Base-by-base conservation (phyloP, 306 rosid genomes). In the Vachellia collinsii region DNA sequence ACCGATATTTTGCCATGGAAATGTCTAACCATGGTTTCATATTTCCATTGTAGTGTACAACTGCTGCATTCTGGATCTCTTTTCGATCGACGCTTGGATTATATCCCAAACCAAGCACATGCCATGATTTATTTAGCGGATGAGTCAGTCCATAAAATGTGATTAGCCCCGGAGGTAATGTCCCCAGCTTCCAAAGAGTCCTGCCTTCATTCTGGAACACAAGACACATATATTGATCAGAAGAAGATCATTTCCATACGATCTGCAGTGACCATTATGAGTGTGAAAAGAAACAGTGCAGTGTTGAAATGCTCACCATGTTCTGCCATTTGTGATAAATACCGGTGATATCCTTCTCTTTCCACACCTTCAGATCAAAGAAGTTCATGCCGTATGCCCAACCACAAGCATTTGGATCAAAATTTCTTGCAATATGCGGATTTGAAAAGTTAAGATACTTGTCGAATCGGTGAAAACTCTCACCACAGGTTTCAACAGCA, bases 361-460 rank as follows among this genome's bases (percentile, higher is more conserved):
- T 93, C 99, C 99, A 95, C 84, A 81, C 97, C 87, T 88, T 87
- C 54, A 96, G 90, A 89, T 96, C 98, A 84, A 96, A 96, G 56
- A 93, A 73, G 83, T 96, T 96, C 99, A 96, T 93, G 56, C 99
- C 99, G 13, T 93, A 93, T 6, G 99, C 99, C 99, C 98, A 93
- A 56, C 98, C 97, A 68, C 99, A 93, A 41, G 98, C 96, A 85
- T 92, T 92, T 25, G 98, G 99, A 83, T 92, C 90, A 84, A 96
- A 93, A 61, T 89, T 86, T 87, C 93, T 92, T 16, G 99, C 94
- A 78, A 96, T 96, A 71, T 88, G 94, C 6, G 92, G 93, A 86
- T 88, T 92, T 34, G 98, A 87, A 56, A 96, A 96, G 87, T 96
- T 96, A 19, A 96, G 94, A 83, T 96, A 96, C 85, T 92, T 96